phyloP scores from a whole-genome alignment of 305 asterid genomes.

The Fraxinus nigra region DNA sequence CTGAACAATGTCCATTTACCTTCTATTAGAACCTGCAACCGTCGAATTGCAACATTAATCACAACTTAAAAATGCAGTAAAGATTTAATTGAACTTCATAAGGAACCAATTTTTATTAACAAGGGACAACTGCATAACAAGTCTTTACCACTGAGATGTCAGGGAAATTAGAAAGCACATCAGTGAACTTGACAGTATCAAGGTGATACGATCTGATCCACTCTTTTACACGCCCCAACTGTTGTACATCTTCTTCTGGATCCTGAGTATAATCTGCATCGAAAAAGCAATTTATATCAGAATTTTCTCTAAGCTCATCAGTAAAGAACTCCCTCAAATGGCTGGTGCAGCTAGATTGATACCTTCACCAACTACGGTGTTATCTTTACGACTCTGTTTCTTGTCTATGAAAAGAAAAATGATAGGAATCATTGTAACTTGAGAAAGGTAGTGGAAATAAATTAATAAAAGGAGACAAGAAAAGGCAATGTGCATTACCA shows the following conservation, averaged over 20 bases:
- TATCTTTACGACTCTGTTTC: conserved; percentile 39
- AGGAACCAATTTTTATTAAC: background rate
- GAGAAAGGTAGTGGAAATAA: conserved; percentile 4
- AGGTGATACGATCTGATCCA: conserved; percentile 78
- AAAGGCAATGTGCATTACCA: conserved; percentile 37
- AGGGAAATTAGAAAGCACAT: conserved; percentile 74
- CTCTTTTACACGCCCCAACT: conserved; percentile 60
- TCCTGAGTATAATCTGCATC: conserved; percentile 80
- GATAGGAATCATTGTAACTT: background rate
- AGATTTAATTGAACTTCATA: background rate
- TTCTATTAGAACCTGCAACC: conserved; percentile 71
- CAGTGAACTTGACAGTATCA: conserved; percentile 59
- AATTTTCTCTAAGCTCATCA: conserved; percentile 22
- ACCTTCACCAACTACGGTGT: conserved; percentile 63
- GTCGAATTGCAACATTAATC: conserved; percentile 9
- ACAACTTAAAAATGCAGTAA: background rate
- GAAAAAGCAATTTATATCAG: conserved; percentile 22
- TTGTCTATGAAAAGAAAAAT: conserved; percentile 41
- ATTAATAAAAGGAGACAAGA: background rate
- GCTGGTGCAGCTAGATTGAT: conserved; percentile 15
- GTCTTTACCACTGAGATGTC: conserved; percentile 74
- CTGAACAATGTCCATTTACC: conserved; percentile 47
- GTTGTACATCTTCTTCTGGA: conserved; percentile 79
- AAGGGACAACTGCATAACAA: conserved; percentile 5
- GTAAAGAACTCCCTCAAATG: conserved; percentile 16